Evolutionary conservation across 495 filamentous ascomycete genomes (phyloP).

Genomic region (Lasiosphaeriaceae sp.): DNA sequence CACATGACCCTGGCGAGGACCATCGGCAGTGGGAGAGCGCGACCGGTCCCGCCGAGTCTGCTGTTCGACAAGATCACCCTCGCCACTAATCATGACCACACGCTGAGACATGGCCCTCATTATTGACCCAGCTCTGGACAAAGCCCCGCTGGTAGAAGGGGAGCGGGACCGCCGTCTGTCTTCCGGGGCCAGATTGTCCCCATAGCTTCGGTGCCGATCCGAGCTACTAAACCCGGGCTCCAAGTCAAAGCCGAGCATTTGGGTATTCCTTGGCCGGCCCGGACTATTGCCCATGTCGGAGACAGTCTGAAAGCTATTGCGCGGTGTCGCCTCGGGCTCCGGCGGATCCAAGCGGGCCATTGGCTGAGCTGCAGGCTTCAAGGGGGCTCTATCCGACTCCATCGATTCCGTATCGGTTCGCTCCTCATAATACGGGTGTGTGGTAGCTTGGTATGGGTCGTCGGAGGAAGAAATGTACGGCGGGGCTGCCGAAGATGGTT

Average conservation of each 20-base stretch:
- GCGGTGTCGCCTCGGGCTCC: conserved; percentile 53
- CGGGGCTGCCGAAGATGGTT: conserved; percentile 14
- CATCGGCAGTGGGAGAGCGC: conserved; percentile 43
- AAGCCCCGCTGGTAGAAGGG: conserved; percentile 56
- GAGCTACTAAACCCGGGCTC: conserved; percentile 46
- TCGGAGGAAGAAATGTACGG: conserved; percentile 28
- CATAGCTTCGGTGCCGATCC: conserved; percentile 43
- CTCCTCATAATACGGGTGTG: conserved; percentile 49
- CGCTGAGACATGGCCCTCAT: conserved; percentile 96
- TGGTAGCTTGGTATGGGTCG: conserved; percentile 33
- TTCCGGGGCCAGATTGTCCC: conserved; percentile 42
- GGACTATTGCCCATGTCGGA: conserved; percentile 41
- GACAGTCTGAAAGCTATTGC: conserved; percentile 60
- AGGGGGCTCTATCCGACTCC: conserved; percentile 65
- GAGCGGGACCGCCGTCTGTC: conserved; percentile 53
- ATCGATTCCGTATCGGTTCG: conserved; percentile 54
- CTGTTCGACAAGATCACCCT: conserved; percentile 71
- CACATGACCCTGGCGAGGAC: conserved; percentile 28
- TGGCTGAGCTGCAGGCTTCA: conserved; percentile 61
- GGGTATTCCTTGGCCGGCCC: conserved; percentile 37
- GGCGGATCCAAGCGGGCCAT: conserved; percentile 55
- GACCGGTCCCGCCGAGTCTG: conserved; percentile 64
- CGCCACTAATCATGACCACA: conserved; percentile 93
- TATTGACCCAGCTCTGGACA: conserved; percentile 81
- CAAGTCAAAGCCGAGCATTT: conserved; percentile 46